Conservation (phyloP, 2,329 filamentous ascomycete species). For the Aspergillus pseudoterreus region DNA sequence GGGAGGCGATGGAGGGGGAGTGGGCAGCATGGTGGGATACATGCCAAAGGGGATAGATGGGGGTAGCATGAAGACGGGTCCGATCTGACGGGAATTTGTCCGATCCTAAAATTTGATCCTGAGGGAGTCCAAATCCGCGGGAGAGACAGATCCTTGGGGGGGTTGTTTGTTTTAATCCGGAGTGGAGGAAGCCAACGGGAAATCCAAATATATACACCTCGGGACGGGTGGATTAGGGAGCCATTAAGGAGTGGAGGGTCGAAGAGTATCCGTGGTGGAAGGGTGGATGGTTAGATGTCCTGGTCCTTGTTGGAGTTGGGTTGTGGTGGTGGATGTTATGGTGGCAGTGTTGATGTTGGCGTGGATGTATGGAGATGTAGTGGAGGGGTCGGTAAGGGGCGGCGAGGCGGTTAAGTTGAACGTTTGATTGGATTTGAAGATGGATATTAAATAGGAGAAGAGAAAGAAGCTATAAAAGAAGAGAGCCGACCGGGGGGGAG, state of each 20-base stretch:
- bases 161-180: slow-evolving; percentile 5
- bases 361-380: background rate
- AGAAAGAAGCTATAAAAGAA: slow-evolving; percentile 6
- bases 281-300: background rate
- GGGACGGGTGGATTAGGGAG: slow-evolving; percentile 17
- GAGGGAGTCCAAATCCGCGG: background rate
- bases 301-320: slow-evolving; percentile 8
- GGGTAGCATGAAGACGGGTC: slow-evolving; percentile 14
- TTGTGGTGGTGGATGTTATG: background rate
- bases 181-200: background rate
- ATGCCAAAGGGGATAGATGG: slow-evolving; percentile 26
- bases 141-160: slow-evolving; percentile 9
- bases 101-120: background rate
- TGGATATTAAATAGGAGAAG: slow-evolving; percentile 2
- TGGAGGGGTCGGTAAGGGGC: background rate
- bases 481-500: slow-evolving; percentile 6
- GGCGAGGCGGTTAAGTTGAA: background rate
- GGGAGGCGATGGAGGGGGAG: slow-evolving; percentile 44
- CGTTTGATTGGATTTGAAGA: background rate
- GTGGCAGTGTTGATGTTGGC: background rate
- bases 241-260: slow-evolving; percentile 18
- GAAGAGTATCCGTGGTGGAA: slow-evolving; percentile 10
- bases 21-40: slow-evolving; percentile 45
- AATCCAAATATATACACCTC: slow-evolving; percentile 13
- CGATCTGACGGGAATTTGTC: background rate